Base-by-base conservation (phyloP, 352 stramenopile species). In the Pythium brassicae region DNA sequence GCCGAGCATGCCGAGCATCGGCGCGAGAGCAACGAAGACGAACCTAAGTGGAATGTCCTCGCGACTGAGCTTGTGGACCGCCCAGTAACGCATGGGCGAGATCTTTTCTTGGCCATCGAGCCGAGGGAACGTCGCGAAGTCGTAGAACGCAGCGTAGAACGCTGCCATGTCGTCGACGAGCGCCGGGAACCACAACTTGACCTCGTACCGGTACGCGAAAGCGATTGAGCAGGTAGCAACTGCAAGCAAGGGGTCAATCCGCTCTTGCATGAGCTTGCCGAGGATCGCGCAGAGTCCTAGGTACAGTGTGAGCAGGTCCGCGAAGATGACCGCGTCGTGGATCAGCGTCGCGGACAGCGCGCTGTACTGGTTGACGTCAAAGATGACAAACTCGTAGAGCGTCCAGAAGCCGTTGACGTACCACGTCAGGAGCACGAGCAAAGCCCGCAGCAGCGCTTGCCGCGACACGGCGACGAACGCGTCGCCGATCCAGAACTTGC, bases 391-490 rank as follows among this genome's bases (percentile, higher is more conserved):
- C 45, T 83, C 73, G 14, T 59, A 57, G 12, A 83, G 34, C 2
- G 65, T 71, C 74, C 74, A 85, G 45, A 76, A 67, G 9, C 57
- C 63, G 53, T 84, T 74, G 14, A 78, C 55, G 23, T 59, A 65
- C 74, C 74, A 84, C n/a, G 71, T 66, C 10, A 66, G 34, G 25
- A 79, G 61, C 14, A 81, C 61, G 9, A 74, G 58, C 0, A 66
- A 39, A 7, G 61, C 62, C 7, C 70, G 59, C 8, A 76, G 23
- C 44, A 70, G 65, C 0, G 76, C 44, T 1, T 55, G 72, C 5
- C 57, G 70, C 19, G 62, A 62, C n/a, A 79, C 50, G 1, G 60
- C 44, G 4, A 69, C 62, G 35, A 79, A 79, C 23, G 71, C 62
- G 26, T 79, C 71, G 25, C 71, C 71, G 1, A 79, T 46, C 71